phyloP scores from a whole-genome alignment of 257 asterid species.

The Solanum sejunctum region DNA sequence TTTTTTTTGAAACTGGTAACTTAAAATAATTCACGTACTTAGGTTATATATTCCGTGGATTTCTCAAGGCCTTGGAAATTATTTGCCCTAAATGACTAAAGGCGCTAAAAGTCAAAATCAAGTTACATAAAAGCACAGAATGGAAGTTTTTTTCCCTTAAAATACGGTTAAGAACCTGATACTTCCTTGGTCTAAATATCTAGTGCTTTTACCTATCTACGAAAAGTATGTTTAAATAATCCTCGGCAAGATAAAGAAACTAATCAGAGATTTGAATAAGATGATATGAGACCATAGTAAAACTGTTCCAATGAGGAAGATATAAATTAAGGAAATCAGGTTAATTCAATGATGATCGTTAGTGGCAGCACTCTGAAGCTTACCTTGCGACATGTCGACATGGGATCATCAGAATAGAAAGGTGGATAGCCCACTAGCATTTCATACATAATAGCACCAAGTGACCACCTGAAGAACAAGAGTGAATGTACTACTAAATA shows the following conservation, averaged over 20 bases:
- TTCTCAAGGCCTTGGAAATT: background rate
- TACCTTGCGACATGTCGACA: slow-evolving; percentile 99
- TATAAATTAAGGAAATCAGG: background rate
- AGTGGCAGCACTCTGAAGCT: slow-evolving; percentile 3
- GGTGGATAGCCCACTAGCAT: slow-evolving; percentile 99
- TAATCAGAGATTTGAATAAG: background rate
- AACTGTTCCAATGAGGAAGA: background rate
- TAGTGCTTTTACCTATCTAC: background rate
- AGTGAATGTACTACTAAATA: background rate
- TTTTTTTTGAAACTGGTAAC: too few relatives aligned
- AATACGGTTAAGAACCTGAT: background rate
- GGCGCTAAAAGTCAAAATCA: background rate
- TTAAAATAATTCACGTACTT: background rate
- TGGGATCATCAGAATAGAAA: slow-evolving; percentile 95
- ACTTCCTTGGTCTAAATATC: background rate
- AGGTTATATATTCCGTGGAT: background rate
- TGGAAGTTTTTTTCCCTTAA: background rate
- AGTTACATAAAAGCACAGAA: background rate
- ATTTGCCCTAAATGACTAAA: background rate
- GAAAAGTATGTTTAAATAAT: background rate
- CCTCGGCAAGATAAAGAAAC: background rate
- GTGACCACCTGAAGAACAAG: slow-evolving; percentile 84
- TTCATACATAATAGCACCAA: slow-evolving; percentile 98
- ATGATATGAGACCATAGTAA: background rate
- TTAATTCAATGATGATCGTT: background rate